A percentile compares a stretch with the other conserved stretches of the same genome.
Conservation (phyloP, 2,329 filamentous ascomycete genomes). For the Trichoderma asperellum region DNA sequence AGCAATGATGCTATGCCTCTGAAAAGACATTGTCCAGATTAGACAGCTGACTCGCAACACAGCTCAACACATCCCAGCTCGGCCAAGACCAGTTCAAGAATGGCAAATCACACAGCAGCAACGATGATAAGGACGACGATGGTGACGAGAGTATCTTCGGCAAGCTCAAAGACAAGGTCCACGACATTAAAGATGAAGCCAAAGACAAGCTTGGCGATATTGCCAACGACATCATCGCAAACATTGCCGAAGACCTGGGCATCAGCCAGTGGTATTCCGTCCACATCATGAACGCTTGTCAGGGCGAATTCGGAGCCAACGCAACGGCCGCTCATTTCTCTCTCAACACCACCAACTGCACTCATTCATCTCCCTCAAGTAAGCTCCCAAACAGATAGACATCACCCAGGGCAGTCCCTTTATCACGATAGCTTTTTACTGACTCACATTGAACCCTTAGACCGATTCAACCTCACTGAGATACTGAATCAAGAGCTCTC, state of each 20-base stretch:
- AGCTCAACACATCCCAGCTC: slow-evolving; percentile 47
- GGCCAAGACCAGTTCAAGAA: slow-evolving; percentile 42
- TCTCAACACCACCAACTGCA: slow-evolving; percentile 53
- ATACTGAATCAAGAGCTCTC: slow-evolving; percentile 52
- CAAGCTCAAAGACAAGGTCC: slow-evolving; percentile 38
- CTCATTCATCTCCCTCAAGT: slow-evolving; percentile 46
- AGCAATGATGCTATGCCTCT: neutral
- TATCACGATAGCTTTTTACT: neutral
- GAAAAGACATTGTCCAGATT: slow-evolving; percentile 11
- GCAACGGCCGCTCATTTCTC: slow-evolving; percentile 43
- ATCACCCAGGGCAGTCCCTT: neutral
- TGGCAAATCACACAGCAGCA: slow-evolving; percentile 34
- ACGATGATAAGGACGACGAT: slow-evolving; percentile 33
- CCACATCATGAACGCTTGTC: slow-evolving; percentile 53
- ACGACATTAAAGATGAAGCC: slow-evolving; percentile 42
- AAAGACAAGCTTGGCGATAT: slow-evolving; percentile 47
- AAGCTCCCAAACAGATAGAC: neutral
- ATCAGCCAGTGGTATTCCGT: slow-evolving; percentile 57
- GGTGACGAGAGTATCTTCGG: slow-evolving; percentile 37
- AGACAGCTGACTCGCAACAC: neutral
- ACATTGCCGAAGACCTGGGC: slow-evolving; percentile 49
- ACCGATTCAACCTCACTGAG: slow-evolving; percentile 52
- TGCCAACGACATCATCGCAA: slow-evolving; percentile 46
- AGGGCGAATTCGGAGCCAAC: slow-evolving; percentile 52
- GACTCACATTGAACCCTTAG: slow-evolving; percentile 30